These are phyloP conservation scores for Pulveroboletus frians DNA, from an alignment of 768 basidiomycete species.

Conservation along the genomic window DNA sequence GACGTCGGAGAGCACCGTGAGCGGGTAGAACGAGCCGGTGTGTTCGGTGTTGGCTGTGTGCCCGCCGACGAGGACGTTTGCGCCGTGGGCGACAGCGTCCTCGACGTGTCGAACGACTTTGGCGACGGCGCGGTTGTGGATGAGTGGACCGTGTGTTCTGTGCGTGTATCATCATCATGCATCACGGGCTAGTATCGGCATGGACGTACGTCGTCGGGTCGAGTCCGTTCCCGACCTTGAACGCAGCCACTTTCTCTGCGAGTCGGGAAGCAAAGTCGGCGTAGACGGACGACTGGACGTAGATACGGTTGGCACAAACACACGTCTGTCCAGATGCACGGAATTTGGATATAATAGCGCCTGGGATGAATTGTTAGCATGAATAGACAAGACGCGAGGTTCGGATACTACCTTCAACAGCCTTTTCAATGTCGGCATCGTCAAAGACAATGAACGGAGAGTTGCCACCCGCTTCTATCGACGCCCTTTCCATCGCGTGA, in stretches of 20 bases:
- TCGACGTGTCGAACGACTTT: slow-evolving; percentile 86
- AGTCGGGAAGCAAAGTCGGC: slow-evolving; percentile 88
- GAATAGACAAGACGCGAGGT: not conserved
- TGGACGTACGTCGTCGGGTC: slow-evolving; percentile 62
- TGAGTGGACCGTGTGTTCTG: slow-evolving; percentile 93
- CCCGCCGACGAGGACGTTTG: slow-evolving; percentile 87
- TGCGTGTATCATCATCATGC: not conserved
- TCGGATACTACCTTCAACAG: slow-evolving; percentile 62
- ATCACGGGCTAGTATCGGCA: not conserved
- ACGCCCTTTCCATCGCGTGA: slow-evolving; percentile 37
- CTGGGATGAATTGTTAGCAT: slow-evolving; percentile 33
- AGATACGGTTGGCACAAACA: slow-evolving; percentile 86
- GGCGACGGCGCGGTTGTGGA: slow-evolving; percentile 77
- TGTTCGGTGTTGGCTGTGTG: slow-evolving; percentile 45
- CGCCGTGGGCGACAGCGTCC: slow-evolving; percentile 82
- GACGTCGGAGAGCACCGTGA: slow-evolving; percentile 88
- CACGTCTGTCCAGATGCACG: slow-evolving; percentile 79
- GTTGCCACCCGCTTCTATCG: slow-evolving; percentile 90
- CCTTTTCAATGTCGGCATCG: slow-evolving; percentile 89
- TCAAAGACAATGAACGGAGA: slow-evolving; percentile 96
- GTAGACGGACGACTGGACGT: slow-evolving; percentile 86
- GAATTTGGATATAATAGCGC: slow-evolving; percentile 76
- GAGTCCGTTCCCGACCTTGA: slow-evolving; percentile 87
- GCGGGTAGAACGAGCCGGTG: slow-evolving; percentile 66
- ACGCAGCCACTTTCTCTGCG: slow-evolving; percentile 73